These are phyloP conservation scores for Cystobasidium slooffiae DNA, from an alignment of 1,284 basidiomycete species.

Conservation along the genomic window DNA sequence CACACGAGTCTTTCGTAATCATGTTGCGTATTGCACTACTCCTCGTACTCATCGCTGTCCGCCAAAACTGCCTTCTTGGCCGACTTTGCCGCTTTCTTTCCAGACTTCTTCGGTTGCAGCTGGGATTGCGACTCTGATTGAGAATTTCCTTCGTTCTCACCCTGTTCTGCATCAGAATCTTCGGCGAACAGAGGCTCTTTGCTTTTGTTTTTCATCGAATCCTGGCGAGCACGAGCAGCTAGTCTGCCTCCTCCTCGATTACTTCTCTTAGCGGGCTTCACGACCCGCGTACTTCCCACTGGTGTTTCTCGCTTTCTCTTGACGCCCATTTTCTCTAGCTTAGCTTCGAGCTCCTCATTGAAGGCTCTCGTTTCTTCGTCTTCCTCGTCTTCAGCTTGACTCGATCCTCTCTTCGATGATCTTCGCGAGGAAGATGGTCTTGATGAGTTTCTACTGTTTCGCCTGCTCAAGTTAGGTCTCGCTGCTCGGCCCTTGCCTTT, in stretches of 20 bases:
- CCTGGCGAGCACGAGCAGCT: conserved; percentile 16
- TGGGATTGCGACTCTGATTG: neutral
- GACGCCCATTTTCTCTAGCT: conserved; percentile 40
- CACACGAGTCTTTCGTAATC: neutral
- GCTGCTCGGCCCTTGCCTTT: neutral
- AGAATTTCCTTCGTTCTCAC: neutral
- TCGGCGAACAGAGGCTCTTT: conserved; percentile 26
- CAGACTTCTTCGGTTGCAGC: conserved; percentile 5
- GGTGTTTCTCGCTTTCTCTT: conserved; percentile 38
- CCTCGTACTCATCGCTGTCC: conserved; percentile 35
- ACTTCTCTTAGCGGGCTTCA: conserved; percentile 40
- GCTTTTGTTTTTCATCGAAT: neutral
- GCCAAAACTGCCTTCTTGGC: conserved; percentile 22
- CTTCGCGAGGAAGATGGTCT: conserved; percentile 20
- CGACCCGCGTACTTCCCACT: conserved; percentile 26
- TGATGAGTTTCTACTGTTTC: conserved; percentile 3
- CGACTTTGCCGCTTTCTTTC: neutral
- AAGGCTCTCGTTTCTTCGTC: conserved; percentile 28
- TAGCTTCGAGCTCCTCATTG: conserved; percentile 34
- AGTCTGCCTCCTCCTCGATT: conserved; percentile 19
- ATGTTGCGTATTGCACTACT: neutral
- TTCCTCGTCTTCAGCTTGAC: conserved; percentile 21
- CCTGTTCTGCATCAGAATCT: conserved; percentile 9
- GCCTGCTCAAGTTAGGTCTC: conserved; percentile 1
- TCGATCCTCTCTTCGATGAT: conserved; percentile 24